These are phyloP conservation scores for Piromyces finnis DNA, from an alignment of 192 early-diverging fungal genomes.

Conservation along the genomic window DNA sequence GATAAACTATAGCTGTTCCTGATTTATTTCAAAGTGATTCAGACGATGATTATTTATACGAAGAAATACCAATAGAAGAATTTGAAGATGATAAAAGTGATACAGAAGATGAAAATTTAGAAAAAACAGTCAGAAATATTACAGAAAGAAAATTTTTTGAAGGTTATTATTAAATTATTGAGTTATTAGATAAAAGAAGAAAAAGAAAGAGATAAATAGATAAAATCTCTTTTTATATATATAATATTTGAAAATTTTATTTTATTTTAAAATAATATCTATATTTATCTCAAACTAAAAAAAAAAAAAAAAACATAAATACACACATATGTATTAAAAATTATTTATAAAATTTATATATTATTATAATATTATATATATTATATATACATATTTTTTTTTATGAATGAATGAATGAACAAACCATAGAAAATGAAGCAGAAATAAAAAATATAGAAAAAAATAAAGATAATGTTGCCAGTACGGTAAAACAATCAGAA, in stretches of 20 bases:
- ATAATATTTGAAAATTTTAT: too few species aligned
- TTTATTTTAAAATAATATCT: too few species aligned
- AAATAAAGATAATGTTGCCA: neutral
- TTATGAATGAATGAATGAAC: too few species aligned
- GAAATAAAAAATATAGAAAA: neutral
- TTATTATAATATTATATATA: too few species aligned
- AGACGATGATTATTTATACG: neutral
- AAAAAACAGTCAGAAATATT: neutral
- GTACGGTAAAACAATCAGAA: constrained; percentile 19
- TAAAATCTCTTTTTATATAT: too few species aligned
- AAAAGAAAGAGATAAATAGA: too few species aligned
- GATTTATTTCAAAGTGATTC: neutral
- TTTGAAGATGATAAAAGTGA: neutral
- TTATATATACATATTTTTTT: too few species aligned
- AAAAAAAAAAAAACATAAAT: too few species aligned
- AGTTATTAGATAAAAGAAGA: too few species aligned
- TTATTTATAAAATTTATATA: too few species aligned
- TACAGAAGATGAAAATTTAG: neutral
- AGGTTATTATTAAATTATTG: neutral
- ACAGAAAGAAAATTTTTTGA: neutral
- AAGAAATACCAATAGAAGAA: neutral
- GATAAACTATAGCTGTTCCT: neutral
- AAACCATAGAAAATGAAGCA: neutral
- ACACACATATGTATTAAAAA: too few species aligned
- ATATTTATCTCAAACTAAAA: too few species aligned